Conservation (phyloP, 495 filamentous ascomycete species). For the Cetradonia linearis region DNA sequence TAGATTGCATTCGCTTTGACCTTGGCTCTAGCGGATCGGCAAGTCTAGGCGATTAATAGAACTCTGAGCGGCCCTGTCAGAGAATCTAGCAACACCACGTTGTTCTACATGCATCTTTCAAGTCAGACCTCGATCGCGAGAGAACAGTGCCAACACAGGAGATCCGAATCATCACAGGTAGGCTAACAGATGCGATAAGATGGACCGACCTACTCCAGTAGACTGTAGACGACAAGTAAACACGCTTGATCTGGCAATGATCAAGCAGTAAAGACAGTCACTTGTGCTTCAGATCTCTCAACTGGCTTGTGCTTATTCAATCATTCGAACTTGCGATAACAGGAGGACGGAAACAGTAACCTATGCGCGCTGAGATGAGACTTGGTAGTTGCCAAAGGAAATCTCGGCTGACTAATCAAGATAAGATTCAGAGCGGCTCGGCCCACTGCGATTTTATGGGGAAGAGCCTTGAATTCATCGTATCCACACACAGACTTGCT, state of each 20-base stretch:
- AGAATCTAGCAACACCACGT: neutral
- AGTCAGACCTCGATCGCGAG: neutral
- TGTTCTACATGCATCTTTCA: neutral
- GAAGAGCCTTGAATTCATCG: too few relatives aligned
- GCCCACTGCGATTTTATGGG: too few relatives aligned
- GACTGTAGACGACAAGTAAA: neutral
- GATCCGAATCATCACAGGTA: neutral
- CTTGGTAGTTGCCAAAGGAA: too few relatives aligned
- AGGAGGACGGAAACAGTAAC: too few relatives aligned
- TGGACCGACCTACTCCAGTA: neutral
- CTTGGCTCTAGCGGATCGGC: neutral
- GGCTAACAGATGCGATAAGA: neutral
- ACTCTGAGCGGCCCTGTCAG: neutral
- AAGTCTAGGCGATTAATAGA: neutral
- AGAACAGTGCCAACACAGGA: neutral
- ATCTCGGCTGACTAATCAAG: neutral
- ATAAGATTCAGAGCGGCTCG: neutral
- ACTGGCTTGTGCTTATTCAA: too few relatives aligned
- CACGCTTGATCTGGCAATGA: neutral
- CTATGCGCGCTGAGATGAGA: neutral
- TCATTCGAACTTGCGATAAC: too few relatives aligned
- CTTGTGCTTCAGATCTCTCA: neutral
- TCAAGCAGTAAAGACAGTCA: neutral
- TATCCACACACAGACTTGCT: too few relatives aligned
- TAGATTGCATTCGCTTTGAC: constrained; percentile 1